These are phyloP conservation scores for Antarctomyces pellizariae DNA, from an alignment of 495 filamentous ascomycete species.

Conservation along the genomic window DNA sequence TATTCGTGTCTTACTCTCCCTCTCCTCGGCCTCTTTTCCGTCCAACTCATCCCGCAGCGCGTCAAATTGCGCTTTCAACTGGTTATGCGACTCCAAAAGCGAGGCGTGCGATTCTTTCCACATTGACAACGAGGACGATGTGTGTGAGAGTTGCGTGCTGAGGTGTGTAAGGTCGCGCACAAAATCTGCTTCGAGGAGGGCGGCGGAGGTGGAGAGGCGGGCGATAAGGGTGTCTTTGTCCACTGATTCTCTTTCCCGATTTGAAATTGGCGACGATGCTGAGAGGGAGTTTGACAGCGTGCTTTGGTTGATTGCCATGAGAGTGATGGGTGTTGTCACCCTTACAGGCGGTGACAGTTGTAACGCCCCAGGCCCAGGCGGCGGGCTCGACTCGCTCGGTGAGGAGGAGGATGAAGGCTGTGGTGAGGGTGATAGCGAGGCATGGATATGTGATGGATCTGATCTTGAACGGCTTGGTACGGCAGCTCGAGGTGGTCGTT, in stretches of 20 bases:
- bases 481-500: slow-evolving; percentile 8
- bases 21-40: slow-evolving; percentile 16
- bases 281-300: neutral
- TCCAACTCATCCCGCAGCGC: slow-evolving; percentile 19
- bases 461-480: slow-evolving; percentile 4
- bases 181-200: slow-evolving; percentile 22
- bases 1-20: slow-evolving; percentile 11
- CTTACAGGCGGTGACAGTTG: too few species aligned
- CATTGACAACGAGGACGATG: slow-evolving; percentile 20
- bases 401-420: neutral
- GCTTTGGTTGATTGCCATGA: neutral
- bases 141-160: slow-evolving; percentile 19
- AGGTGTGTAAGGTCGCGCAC: slow-evolving; percentile 21
- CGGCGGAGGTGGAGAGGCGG: slow-evolving; percentile 20
- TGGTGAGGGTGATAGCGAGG: slow-evolving; percentile 4
- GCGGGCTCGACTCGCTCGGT: too few species aligned
- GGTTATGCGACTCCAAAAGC: slow-evolving; percentile 20
- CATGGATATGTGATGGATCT: slow-evolving; percentile 2
- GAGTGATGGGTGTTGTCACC: too few species aligned
- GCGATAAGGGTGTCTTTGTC: slow-evolving; percentile 19
- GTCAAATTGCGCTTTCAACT: slow-evolving; percentile 20
- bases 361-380: too few species aligned
- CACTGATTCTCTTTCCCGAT: slow-evolving; percentile 5
- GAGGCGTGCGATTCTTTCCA: slow-evolving; percentile 23
- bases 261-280: slow-evolving; percentile 3